Base-by-base conservation (phyloP, 805 yeast genomes). In the Pichia phayaonensis region DNA sequence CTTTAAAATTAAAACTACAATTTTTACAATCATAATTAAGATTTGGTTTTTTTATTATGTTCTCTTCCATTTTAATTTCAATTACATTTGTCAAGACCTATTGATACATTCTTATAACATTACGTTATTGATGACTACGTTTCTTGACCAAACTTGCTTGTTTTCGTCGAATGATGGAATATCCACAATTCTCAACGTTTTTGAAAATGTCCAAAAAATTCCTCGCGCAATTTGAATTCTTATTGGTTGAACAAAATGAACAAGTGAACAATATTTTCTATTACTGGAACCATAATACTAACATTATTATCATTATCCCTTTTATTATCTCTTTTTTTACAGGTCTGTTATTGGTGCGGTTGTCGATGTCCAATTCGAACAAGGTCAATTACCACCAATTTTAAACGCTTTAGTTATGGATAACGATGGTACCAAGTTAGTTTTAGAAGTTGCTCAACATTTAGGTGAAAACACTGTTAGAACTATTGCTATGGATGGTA, bases 401-500 rank as follows among this genome's bases (percentile, higher is more conserved):
- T 83, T 90, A 69, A 94, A 94, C 75, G 98, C 99, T 64, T 82
- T 94, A 69, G 90, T 87, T 74, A 82, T 94, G 71, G 82, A 88
- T 72, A 74, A 79, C 61, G 90, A 90, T 66, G 74, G 74, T 61
- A 24, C 50, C 45, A 80, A 80, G 68, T 84, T 94, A 71, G 90
- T 94, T 61, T 83, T 94, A 68, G 99, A 94, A 80, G 99, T 94
- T 66, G 94, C 99, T 68, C 99, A 94, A 82, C 99, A 94, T 78
- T 84, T 94, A 75, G 99, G 99, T 83, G 98, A 94, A 82, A 90
- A 90, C 87, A 86, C 98, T 66, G 98, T 94, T 73, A 92, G 99
- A 86, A 86, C 99, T 72, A 94, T 94, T 86, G 98, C 99, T 72
- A 94, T 94, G 99, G 99, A 94, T 76, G 98, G 98, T 88, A 94